phyloP scores from a whole-genome alignment of 345 rosid species.

The Abelmoschus esculentus region DNA sequence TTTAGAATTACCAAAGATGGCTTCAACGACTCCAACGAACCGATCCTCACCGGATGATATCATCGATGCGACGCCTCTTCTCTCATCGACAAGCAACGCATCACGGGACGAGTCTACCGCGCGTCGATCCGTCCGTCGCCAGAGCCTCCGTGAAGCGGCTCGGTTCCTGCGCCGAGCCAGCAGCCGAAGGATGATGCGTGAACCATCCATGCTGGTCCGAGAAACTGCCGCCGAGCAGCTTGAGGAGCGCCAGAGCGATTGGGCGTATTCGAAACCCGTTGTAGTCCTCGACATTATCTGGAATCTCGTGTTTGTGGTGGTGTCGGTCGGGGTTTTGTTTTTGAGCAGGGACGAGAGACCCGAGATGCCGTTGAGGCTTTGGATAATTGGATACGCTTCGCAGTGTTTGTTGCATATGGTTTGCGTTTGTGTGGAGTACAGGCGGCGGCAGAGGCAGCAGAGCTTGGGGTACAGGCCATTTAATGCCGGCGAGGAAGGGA shows the following conservation, averaged over 20 bases:
- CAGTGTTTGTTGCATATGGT: constrained; percentile 85
- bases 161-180: constrained; percentile 82
- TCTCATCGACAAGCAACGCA: constrained; percentile 26
- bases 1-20: constrained; percentile 1
- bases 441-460: constrained; percentile 55
- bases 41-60: constrained; percentile 53
- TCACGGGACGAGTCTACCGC: constrained; percentile 14
- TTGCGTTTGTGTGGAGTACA: constrained; percentile 74
- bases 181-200: constrained; percentile 82
- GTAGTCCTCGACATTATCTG: constrained; percentile 74
- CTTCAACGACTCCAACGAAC: constrained; percentile 13
- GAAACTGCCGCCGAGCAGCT: constrained; percentile 96
- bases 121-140: constrained; percentile 49
- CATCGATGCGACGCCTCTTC: constrained; percentile 59
- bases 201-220: constrained; percentile 87
- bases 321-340: constrained; percentile 48
- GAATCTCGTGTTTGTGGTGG: constrained; percentile 83
- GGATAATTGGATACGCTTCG: constrained; percentile 72
- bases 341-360: constrained; percentile 61
- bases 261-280: constrained; percentile 96
- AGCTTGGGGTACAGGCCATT: constrained; percentile 24
- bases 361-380: constrained; percentile 67
- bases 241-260: constrained; percentile 95
- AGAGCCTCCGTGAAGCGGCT: constrained; percentile 72
- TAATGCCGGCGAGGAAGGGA: constrained; percentile 36